phyloP scores from a whole-genome alignment of 73 alveolate genomes.

The Halteria grandinella region DNA sequence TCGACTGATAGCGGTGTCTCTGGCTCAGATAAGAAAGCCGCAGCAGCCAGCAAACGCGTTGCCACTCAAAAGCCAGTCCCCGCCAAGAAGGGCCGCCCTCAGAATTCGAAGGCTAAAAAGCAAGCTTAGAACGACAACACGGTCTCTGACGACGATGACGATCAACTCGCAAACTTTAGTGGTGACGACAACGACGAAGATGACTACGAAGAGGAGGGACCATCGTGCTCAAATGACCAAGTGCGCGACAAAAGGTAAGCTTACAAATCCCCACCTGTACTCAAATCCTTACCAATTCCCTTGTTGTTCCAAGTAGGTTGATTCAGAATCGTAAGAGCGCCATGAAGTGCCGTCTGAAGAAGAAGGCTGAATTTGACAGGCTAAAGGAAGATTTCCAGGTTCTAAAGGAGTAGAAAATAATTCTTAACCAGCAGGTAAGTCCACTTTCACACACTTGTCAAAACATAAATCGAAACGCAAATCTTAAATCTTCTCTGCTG shows the following conservation, averaged over 20 bases:
- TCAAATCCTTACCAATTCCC: too few relatives aligned
- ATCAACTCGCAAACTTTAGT: neutral
- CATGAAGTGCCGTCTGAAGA: conserved; percentile 42
- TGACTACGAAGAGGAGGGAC: conserved; percentile 24
- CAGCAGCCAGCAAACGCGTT: neutral
- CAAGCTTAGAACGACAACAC: too few relatives aligned
- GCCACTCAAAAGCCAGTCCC: neutral
- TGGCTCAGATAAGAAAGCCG: neutral
- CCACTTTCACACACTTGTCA: too few relatives aligned
- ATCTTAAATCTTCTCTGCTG: too few relatives aligned
- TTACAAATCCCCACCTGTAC: too few relatives aligned
- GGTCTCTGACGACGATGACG: neutral
- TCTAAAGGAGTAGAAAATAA: conserved; percentile 4
- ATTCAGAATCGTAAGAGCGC: conserved; percentile 33
- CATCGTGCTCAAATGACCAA: neutral
- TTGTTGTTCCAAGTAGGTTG: neutral
- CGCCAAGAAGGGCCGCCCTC: too few relatives aligned
- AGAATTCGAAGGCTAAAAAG: too few relatives aligned
- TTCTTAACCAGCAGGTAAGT: conserved; percentile 13
- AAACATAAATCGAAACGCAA: too few relatives aligned
- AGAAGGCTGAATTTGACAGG: conserved; percentile 8
- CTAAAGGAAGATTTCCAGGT: neutral
- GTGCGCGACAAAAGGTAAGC: too few relatives aligned
- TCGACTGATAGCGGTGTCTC: conserved; percentile 4
- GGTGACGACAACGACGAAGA: conserved; percentile 10